phyloP scores from a whole-genome alignment of 148 eudicot genomes.

The Mesembryanthemum crystallinum region DNA sequence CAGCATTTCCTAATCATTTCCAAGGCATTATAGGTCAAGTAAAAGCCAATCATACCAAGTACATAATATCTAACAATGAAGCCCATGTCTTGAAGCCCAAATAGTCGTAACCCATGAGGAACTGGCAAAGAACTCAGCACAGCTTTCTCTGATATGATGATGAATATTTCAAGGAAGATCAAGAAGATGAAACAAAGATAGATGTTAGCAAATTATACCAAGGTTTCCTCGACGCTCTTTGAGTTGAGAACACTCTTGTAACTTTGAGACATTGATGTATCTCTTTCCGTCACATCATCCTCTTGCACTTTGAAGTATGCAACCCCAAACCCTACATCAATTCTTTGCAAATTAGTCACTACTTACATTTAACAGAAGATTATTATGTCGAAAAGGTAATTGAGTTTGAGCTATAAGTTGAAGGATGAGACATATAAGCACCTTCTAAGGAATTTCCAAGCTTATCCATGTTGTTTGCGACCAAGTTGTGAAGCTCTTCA shows the following conservation, averaged over 20 bases:
- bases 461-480: slow-evolving; percentile 44
- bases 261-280: slow-evolving; percentile 22
- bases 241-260: slow-evolving; percentile 42
- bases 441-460: slow-evolving; percentile 52
- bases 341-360: background rate
- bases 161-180: no score
- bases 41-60: no score
- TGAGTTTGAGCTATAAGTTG: background rate
- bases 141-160: no score
- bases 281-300: slow-evolving; percentile 10
- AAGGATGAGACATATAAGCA: slow-evolving; percentile 1
- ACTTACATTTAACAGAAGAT: background rate
- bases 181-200: no score
- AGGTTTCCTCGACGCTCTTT: slow-evolving; percentile 37
- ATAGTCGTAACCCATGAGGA: no score
- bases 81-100: no score
- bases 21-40: no score
- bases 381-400: background rate
- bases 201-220: slow-evolving; percentile 42
- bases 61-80: no score
- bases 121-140: no score
- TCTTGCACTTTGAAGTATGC: slow-evolving; percentile 25
- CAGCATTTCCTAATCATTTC: no score
- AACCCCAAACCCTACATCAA: slow-evolving; percentile 39
- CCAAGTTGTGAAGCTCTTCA: slow-evolving; percentile 51